Conservation (phyloP, 257 asterid genomes). For the Lantana camara region DNA sequence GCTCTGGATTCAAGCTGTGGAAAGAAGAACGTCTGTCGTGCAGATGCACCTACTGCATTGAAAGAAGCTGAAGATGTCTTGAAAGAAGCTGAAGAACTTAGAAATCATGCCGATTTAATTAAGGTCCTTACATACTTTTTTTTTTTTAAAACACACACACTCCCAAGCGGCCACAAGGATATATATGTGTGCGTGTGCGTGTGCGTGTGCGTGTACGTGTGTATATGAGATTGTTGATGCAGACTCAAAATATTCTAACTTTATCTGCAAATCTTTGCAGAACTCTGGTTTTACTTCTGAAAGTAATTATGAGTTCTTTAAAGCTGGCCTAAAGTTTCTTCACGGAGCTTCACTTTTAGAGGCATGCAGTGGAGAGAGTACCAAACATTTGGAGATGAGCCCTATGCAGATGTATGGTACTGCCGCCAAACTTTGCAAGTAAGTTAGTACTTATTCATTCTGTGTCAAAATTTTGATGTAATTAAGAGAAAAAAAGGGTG, state of each 20-base stretch:
- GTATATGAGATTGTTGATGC: no score
- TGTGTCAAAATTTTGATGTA: conserved; percentile 1
- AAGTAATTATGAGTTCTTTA: conserved; percentile 71
- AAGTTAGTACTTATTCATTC: conserved; percentile 35
- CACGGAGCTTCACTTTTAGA: conserved; percentile 85
- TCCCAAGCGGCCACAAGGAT: no score
- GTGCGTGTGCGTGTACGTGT: not conserved
- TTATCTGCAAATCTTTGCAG: conserved; percentile 43
- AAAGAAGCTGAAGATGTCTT: conserved; percentile 68
- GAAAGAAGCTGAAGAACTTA: conserved; percentile 81
- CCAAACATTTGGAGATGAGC: conserved; percentile 58
- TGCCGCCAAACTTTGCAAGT: conserved; percentile 88
- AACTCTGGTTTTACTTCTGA: conserved; percentile 72
- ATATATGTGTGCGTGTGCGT: conserved; percentile 15
- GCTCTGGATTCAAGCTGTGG: conserved; percentile 37
- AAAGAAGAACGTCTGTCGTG: conserved; percentile 44
- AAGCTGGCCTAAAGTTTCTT: conserved; percentile 84
- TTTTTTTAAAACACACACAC: no score
- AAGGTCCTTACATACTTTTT: conserved; percentile 78
- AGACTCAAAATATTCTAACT: conserved; percentile 17
- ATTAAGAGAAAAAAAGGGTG: conserved; percentile 9
- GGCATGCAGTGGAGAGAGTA: conserved; percentile 49
- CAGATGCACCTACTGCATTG: conserved; percentile 41
- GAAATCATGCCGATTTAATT: conserved; percentile 66
- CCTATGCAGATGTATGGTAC: conserved; percentile 63